Conservation (phyloP, 345 rosid genomes). For the Brassica rapa region DNA sequence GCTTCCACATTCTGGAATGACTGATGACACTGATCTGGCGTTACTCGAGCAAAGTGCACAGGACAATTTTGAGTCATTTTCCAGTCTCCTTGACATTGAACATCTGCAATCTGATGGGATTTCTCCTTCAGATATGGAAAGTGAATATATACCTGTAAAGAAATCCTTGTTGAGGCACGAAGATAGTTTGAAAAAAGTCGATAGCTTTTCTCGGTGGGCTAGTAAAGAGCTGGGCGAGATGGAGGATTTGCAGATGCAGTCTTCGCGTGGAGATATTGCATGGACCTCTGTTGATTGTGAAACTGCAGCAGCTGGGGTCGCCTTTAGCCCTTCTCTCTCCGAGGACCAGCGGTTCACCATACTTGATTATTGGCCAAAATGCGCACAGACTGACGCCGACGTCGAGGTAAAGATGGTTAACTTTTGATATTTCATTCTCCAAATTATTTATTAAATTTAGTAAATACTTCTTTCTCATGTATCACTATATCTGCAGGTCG, state of each 20-base stretch:
- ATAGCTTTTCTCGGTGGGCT: constrained; percentile 89
- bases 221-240: constrained; percentile 79
- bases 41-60: constrained; percentile 55
- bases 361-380: constrained; percentile 73
- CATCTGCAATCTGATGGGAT: constrained; percentile 41
- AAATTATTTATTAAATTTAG: neutral
- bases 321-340: constrained; percentile 82
- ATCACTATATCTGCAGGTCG: constrained; percentile 51
- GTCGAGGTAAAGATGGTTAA: constrained; percentile 49
- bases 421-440: neutral
- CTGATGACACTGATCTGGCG: constrained; percentile 46
- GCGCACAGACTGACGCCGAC: constrained; percentile 62
- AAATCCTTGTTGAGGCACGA: constrained; percentile 57
- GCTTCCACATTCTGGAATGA: constrained; percentile 47
- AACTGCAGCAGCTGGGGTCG: constrained; percentile 56
- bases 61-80: constrained; percentile 43
- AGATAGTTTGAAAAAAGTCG: constrained; percentile 78
- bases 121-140: constrained; percentile 43
- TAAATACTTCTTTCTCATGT: constrained; percentile 1
- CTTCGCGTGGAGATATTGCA: constrained; percentile 58
- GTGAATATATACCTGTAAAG: constrained; percentile 40
- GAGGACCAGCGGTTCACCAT: constrained; percentile 90
- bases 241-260: constrained; percentile 72
- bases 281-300: constrained; percentile 78
- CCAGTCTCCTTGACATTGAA: constrained; percentile 44